A percentile compares a stretch with the other conserved stretches of the same genome.
These are phyloP conservation scores for Cladosporium sp. DNA, from an alignment of 2,329 filamentous ascomycete genomes.

Conservation along the genomic window DNA sequence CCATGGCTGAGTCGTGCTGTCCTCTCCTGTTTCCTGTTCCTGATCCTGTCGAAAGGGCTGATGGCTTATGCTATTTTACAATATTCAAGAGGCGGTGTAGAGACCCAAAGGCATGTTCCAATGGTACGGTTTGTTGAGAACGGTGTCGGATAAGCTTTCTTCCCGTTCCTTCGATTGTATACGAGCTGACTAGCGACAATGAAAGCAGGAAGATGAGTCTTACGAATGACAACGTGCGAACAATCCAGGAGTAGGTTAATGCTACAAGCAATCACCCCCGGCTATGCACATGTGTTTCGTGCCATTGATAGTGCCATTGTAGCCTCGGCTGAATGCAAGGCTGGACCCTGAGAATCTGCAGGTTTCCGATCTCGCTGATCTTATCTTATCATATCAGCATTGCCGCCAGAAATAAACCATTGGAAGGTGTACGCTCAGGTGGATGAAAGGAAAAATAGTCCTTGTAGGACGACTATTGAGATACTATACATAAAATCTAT, in stretches of 20 bases:
- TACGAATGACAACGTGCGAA: too few relatives aligned
- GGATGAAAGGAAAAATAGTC: background rate
- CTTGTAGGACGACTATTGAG: background rate
- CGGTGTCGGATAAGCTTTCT: background rate
- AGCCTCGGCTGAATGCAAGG: background rate
- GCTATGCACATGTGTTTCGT: too few relatives aligned
- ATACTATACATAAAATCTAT: conserved; percentile 7
- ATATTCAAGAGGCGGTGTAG: background rate
- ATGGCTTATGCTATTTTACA: background rate
- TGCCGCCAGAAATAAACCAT: background rate
- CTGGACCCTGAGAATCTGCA: background rate
- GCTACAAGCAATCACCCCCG: too few relatives aligned
- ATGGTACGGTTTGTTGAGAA: background rate
- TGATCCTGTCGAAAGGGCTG: background rate
- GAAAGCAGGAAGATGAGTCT: background rate
- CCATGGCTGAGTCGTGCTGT: conserved; percentile 12
- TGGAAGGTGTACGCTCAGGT: too few relatives aligned
- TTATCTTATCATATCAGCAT: too few relatives aligned
- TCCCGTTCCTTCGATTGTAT: background rate
- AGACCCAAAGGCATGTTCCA: background rate
- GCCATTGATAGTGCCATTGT: background rate
- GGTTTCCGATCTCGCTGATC: too few relatives aligned
- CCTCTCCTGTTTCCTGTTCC: too few relatives aligned
- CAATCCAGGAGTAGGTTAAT: too few relatives aligned
- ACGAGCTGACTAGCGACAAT: background rate